phyloP scores from a whole-genome alignment of 805 yeast species.

The Starmerella bombicola region DNA sequence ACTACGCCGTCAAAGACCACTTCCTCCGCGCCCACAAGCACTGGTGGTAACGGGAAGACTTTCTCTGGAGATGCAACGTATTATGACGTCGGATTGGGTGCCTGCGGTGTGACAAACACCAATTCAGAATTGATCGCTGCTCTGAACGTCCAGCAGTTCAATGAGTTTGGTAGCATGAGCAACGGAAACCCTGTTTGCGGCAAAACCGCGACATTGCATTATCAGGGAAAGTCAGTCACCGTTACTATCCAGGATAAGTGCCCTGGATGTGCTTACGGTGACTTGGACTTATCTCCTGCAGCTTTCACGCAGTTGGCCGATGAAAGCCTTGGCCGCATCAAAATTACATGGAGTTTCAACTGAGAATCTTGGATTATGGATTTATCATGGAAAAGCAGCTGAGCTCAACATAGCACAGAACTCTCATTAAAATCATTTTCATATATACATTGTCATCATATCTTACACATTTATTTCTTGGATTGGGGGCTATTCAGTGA shows the following conservation, averaged over 20 bases:
- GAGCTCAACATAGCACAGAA: neutral
- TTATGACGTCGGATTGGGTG: slow-evolving; percentile 35
- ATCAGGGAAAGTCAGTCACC: slow-evolving; percentile 40
- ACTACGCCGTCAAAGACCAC: slow-evolving; percentile 8
- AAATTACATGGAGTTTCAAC: slow-evolving; percentile 37
- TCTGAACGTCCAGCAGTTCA: slow-evolving; percentile 32
- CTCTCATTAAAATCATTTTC: slow-evolving; percentile 6
- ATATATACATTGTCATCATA: neutral
- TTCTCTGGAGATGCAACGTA: slow-evolving; percentile 30
- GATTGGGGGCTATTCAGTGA: too few relatives aligned
- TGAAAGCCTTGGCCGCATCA: slow-evolving; percentile 41
- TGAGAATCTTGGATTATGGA: neutral
- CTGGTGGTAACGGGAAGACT: slow-evolving; percentile 20
- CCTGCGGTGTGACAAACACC: slow-evolving; percentile 40
- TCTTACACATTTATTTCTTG: too few relatives aligned
- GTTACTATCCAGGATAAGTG: slow-evolving; percentile 50
- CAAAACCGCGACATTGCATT: slow-evolving; percentile 36
- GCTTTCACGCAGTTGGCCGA: slow-evolving; percentile 45
- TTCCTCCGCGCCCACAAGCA: slow-evolving; percentile 14
- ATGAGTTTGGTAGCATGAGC: slow-evolving; percentile 32
- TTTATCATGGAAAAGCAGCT: too few relatives aligned
- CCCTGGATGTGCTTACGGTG: slow-evolving; percentile 39
- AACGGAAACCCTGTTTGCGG: slow-evolving; percentile 42
- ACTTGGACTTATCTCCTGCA: slow-evolving; percentile 49
- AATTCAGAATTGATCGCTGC: slow-evolving; percentile 45